Evolutionary conservation across 2,329 filamentous ascomycete genomes (phyloP).

Genomic region (Aspergillus arachidicola): DNA sequence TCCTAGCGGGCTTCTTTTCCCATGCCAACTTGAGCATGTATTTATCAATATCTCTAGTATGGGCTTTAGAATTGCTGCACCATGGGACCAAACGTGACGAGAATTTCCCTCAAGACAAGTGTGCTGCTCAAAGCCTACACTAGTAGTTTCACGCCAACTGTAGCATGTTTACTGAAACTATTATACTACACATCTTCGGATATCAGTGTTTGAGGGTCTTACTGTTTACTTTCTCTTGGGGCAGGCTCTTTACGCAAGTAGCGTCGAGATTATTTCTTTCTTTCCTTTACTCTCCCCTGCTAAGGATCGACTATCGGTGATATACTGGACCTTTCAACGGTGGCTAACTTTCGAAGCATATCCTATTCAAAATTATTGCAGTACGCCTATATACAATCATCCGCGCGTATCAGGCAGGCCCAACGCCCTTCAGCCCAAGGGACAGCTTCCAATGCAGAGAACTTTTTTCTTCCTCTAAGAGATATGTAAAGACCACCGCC

Average conservation of each 20-base stretch:
- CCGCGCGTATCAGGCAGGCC: background rate
- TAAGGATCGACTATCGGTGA: background rate
- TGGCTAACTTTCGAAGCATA: background rate
- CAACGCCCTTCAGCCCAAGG: slow-evolving; percentile 3
- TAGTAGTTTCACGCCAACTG: background rate
- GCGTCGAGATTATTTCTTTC: too few species aligned
- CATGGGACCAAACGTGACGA: background rate
- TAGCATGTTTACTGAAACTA: background rate
- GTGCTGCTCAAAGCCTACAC: background rate
- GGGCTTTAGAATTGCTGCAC: background rate
- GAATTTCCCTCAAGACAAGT: background rate
- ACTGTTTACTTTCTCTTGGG: background rate
- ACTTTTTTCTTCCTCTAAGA: slow-evolving; percentile 11
- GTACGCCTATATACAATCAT: slow-evolving; percentile 6
- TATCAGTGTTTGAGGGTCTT: background rate
- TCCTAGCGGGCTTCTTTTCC: background rate
- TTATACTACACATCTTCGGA: background rate
- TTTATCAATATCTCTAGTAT: background rate
- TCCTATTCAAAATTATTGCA: background rate
- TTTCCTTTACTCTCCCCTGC: too few species aligned
- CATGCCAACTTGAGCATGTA: background rate
- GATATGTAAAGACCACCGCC: slow-evolving; percentile 12
- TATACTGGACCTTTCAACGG: background rate
- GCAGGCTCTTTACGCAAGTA: background rate
- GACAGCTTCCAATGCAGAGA: slow-evolving; percentile 9